phyloP scores from a whole-genome alignment of 129 eudicot genomes.

The Silybum marianum region DNA sequence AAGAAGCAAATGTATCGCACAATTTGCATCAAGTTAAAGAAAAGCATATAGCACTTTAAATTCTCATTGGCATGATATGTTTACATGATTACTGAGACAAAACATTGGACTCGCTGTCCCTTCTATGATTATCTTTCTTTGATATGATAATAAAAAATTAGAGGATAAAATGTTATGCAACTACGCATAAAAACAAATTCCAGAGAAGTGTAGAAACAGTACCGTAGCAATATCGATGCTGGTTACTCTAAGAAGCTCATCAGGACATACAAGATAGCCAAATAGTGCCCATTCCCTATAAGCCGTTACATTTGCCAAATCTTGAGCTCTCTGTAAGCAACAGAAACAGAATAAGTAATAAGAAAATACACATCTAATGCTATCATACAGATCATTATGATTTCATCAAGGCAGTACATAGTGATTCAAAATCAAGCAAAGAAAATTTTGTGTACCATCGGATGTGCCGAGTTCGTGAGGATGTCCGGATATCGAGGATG shows the following conservation, averaged over 20 bases:
- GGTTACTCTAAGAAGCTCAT: conserved; percentile 98
- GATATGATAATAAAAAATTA: not conserved
- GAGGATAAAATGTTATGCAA: conserved; percentile 15
- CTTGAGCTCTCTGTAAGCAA: conserved; percentile 89
- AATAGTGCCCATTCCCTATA: conserved; percentile 97
- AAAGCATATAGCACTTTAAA: not conserved
- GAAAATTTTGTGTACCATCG: conserved; percentile 59
- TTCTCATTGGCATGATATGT: conserved; percentile 1
- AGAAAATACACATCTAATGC: conserved; percentile 5
- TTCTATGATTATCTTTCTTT: conserved; percentile 20
- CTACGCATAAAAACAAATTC: conserved; percentile 3
- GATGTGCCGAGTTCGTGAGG: conserved; percentile 99
- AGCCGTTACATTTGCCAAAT: conserved; percentile 93
- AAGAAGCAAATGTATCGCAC: not conserved
- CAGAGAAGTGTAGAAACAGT: conserved; percentile 24
- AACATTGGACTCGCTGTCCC: not conserved
- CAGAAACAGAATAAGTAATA: conserved; percentile 11
- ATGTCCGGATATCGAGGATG: conserved; percentile 99
- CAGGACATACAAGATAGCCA: conserved; percentile 99
- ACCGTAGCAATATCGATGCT: conserved; percentile 99
- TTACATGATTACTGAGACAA: not conserved
- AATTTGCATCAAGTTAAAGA: conserved; percentile 6
- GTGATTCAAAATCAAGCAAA: conserved; percentile 8
- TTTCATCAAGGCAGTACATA: conserved; percentile 5
- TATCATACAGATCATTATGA: conserved; percentile 9